phyloP scores from a whole-genome alignment of 441 rosid genomes.

The Daphne laureola region DNA sequence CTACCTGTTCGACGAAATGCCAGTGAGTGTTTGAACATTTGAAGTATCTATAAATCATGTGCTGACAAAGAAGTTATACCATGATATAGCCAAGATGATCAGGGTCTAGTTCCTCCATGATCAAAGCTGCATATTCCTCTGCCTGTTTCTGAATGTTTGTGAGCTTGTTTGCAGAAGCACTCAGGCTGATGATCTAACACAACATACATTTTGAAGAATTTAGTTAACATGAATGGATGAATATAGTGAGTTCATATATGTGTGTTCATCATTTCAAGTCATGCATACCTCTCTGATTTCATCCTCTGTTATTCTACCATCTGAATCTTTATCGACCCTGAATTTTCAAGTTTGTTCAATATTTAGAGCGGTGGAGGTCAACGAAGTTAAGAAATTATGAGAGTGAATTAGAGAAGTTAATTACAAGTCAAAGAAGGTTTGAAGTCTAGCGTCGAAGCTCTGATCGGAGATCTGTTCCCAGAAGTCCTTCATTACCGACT shows the following conservation, averaged over 20 bases:
- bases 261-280: not conserved
- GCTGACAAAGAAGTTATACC: conserved; percentile 21
- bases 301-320: conserved; percentile 38
- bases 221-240: not conserved
- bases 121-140: conserved; percentile 43
- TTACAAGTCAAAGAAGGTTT: conserved; percentile 56
- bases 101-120: conserved; percentile 51
- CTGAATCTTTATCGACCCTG: conserved; percentile 55
- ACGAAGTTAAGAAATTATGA: not conserved
- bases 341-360: not conserved
- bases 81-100: conserved; percentile 33
- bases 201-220: not conserved
- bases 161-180: conserved; percentile 50
- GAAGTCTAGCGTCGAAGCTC: conserved; percentile 50
- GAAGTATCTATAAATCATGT: not conserved
- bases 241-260: too few species aligned
- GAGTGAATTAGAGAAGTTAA: not conserved
- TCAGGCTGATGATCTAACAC: conserved; percentile 33
- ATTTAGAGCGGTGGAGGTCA: conserved; percentile 1
- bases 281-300: conserved; percentile 43
- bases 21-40: too few species aligned
- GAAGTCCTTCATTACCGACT: conserved; percentile 28
- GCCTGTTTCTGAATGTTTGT: conserved; percentile 30
- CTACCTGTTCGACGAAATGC: conserved; percentile 24
- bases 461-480: conserved; percentile 52